phyloP scores from a whole-genome alignment of 495 filamentous ascomycete species.

The Penicillium goetzii region DNA sequence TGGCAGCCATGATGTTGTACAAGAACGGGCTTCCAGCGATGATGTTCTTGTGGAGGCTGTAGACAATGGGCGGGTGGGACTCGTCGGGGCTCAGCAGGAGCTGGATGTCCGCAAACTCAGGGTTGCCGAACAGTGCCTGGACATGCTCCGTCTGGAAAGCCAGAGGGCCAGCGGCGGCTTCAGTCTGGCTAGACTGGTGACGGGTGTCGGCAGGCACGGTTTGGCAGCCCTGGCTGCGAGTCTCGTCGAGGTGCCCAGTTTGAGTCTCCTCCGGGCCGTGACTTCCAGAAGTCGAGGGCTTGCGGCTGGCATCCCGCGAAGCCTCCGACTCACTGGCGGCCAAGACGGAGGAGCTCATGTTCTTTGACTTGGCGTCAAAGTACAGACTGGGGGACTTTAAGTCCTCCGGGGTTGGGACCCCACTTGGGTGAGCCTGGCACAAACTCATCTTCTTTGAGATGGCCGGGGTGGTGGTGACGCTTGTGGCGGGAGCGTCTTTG shows the following conservation, averaged over 20 bases:
- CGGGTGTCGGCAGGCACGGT: background rate
- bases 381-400: conserved; percentile 9
- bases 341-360: conserved; percentile 6
- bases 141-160: conserved; percentile 7
- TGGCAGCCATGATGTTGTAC: background rate
- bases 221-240: background rate
- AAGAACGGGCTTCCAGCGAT: conserved; percentile 21
- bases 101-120: conserved; percentile 25
- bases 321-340: background rate
- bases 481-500: background rate
- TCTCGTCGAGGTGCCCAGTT: background rate
- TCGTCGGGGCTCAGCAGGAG: conserved; percentile 24
- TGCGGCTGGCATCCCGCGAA: background rate
- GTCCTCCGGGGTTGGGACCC: background rate
- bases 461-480: background rate
- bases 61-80: conserved; percentile 16
- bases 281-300: background rate
- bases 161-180: background rate
- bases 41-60: conserved; percentile 1
- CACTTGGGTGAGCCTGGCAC: background rate
- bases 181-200: background rate
- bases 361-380: conserved; percentile 15
- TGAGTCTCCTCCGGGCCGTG: background rate
- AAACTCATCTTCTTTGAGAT: background rate
- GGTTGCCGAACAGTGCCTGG: conserved; percentile 13